Conservation (phyloP, 1,284 basidiomycete species). For the Earliella scabrosa region DNA sequence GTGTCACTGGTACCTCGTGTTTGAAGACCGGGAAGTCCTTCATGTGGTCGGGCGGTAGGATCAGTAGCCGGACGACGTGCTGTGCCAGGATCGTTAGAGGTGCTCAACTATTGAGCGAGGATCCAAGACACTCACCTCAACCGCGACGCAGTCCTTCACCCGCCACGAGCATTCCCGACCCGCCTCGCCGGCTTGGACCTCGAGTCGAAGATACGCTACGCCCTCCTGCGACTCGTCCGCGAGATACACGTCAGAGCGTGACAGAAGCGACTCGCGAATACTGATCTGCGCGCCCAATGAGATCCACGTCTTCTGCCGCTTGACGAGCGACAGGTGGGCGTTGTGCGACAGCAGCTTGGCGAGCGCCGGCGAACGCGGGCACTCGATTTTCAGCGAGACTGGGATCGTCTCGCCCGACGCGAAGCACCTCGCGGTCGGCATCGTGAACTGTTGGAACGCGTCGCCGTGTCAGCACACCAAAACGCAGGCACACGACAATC, state of each 20-base stretch:
- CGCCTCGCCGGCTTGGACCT: slow-evolving; percentile 32
- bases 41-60: slow-evolving; percentile 38
- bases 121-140: slow-evolving; percentile 29
- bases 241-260: slow-evolving; percentile 28
- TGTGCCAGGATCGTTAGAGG: slow-evolving; percentile 18
- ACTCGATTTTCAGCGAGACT: slow-evolving; percentile 43
- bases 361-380: slow-evolving; percentile 41
- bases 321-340: slow-evolving; percentile 45
- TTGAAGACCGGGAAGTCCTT: slow-evolving; percentile 44
- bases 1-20: slow-evolving; percentile 42
- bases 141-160: slow-evolving; percentile 29
- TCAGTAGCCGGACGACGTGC: slow-evolving; percentile 45
- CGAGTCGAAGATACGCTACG: slow-evolving; percentile 27
- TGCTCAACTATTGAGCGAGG: background rate
- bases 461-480: background rate
- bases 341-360: slow-evolving; percentile 40
- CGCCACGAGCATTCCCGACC: slow-evolving; percentile 37
- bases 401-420: slow-evolving; percentile 48
- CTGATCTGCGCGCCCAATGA: slow-evolving; percentile 29
- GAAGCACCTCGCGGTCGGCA: slow-evolving; percentile 42
- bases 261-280: slow-evolving; percentile 30
- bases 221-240: slow-evolving; percentile 32
- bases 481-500: background rate
- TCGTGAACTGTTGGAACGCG: slow-evolving; percentile 36
- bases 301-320: slow-evolving; percentile 37